phyloP scores from a whole-genome alignment of 2,329 filamentous ascomycete species.

The Claviceps pazoutovae region DNA sequence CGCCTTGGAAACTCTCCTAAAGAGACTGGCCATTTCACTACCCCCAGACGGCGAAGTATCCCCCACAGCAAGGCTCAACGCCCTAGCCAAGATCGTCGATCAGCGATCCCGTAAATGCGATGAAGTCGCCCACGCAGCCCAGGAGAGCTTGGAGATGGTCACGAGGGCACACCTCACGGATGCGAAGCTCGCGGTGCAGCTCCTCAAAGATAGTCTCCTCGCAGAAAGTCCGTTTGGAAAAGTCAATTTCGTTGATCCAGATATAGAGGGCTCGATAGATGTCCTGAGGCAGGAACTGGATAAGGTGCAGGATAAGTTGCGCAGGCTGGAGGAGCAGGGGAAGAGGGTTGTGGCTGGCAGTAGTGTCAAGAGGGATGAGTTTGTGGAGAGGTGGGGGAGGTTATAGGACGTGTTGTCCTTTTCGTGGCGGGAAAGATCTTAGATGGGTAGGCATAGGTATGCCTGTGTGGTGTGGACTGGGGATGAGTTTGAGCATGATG shows the following conservation, averaged over 20 bases:
- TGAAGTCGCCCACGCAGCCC: slow-evolving; percentile 30
- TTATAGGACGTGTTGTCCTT: no score
- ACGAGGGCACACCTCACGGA: slow-evolving; percentile 31
- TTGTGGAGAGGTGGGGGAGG: slow-evolving; percentile 23
- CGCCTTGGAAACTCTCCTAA: slow-evolving; percentile 34
- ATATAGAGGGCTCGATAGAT: slow-evolving; percentile 36
- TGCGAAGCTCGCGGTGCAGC: slow-evolving; percentile 31
- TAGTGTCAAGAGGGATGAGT: slow-evolving; percentile 34
- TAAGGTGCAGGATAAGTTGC: slow-evolving; percentile 24
- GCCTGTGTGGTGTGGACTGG: no score
- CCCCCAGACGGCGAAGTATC: slow-evolving; percentile 16
- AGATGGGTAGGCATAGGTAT: no score
- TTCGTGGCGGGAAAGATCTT: no score
- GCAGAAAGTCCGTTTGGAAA: slow-evolving; percentile 35
- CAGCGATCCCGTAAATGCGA: slow-evolving; percentile 29
- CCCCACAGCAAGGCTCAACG: slow-evolving; percentile 16
- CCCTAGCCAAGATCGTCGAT: slow-evolving; percentile 21
- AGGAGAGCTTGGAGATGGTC: slow-evolving; percentile 34
- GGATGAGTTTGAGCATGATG: no score
- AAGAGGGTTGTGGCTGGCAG: slow-evolving; percentile 21
- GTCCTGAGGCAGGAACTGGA: slow-evolving; percentile 32
- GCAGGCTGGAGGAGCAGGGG: slow-evolving; percentile 21
- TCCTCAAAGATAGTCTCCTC: slow-evolving; percentile 36
- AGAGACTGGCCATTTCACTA: slow-evolving; percentile 30
- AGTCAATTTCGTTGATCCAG: slow-evolving; percentile 37